phyloP scores from a whole-genome alignment of 176 grass and related monocot genomes.

The Areca catechu region DNA sequence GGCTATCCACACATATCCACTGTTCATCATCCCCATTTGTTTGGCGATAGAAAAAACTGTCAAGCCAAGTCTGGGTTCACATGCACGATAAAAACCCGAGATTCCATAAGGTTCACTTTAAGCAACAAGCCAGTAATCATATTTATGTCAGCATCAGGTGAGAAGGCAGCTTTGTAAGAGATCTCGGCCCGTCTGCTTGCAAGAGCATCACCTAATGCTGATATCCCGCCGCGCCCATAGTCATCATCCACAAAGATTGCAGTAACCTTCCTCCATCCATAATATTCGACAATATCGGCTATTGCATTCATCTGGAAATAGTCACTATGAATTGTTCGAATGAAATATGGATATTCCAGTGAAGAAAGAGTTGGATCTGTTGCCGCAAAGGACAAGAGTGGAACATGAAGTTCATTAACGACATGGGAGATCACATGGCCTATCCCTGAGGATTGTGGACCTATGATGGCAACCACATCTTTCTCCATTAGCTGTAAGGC shows the following conservation, averaged over 20 bases:
- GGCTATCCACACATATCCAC: slow-evolving; percentile 19
- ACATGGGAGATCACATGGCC: slow-evolving; percentile 72
- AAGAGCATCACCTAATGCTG: slow-evolving; percentile 53
- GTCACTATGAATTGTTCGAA: slow-evolving; percentile 52
- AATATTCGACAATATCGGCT: slow-evolving; percentile 37
- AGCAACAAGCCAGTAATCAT: slow-evolving; percentile 4
- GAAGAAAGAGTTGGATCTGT: slow-evolving; percentile 70
- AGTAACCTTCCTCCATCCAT: slow-evolving; percentile 61
- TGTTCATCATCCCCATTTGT: slow-evolving; percentile 12
- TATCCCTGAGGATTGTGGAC: slow-evolving; percentile 63
- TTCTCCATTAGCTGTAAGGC: slow-evolving; percentile 61
- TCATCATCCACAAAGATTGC: slow-evolving; percentile 78
- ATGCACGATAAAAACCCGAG: slow-evolving; percentile 11
- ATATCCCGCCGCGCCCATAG: slow-evolving; percentile 65
- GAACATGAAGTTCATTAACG: slow-evolving; percentile 54
- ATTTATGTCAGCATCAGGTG: background rate
- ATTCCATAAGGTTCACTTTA: slow-evolving; percentile 16
- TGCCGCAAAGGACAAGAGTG: slow-evolving; percentile 56
- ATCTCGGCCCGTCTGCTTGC: slow-evolving; percentile 41
- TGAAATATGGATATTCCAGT: slow-evolving; percentile 66
- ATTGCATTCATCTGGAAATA: slow-evolving; percentile 66
- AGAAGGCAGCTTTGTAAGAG: slow-evolving; percentile 45
- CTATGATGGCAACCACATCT: slow-evolving; percentile 43
- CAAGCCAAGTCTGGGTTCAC: slow-evolving; percentile 15
- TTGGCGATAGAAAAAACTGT: slow-evolving; percentile 6